phyloP scores from a whole-genome alignment of 352 stramenopile genomes.

The Phytophthora ramorum region DNA sequence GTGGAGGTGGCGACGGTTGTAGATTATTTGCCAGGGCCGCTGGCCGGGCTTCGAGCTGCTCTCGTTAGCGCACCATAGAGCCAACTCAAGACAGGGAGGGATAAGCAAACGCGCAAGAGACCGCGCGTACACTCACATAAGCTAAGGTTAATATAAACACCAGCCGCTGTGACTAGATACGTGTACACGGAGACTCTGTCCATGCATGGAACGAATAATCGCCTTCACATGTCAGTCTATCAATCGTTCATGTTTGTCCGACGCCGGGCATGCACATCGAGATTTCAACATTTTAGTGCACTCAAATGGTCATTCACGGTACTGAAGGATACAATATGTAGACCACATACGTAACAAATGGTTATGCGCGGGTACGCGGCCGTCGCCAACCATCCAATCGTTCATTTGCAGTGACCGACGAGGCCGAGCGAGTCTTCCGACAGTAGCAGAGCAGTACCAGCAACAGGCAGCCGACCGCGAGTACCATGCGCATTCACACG shows the following conservation, averaged over 20 bases:
- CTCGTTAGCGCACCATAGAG: conserved; percentile 16
- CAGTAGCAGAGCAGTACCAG: conserved; percentile 28
- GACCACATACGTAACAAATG: conserved; percentile 1
- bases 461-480: conserved; percentile 1
- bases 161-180: conserved; percentile 26
- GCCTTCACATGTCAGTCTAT: no score
- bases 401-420: conserved; percentile 13
- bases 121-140: conserved; percentile 35
- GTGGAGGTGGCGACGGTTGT: conserved; percentile 20
- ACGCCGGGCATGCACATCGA: not conserved
- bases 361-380: conserved; percentile 8
- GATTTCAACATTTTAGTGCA: not conserved
- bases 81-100: conserved; percentile 14
- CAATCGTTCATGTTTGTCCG: no score
- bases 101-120: conserved; percentile 28
- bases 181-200: not conserved
- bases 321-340: conserved; percentile 10
- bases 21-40: conserved; percentile 31
- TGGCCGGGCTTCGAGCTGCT: conserved; percentile 2
- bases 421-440: conserved; percentile 15
- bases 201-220: not conserved
- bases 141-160: conserved; percentile 31
- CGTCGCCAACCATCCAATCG: conserved; percentile 33
- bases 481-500: conserved; percentile 97
- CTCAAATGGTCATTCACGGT: conserved; percentile 15